Percentiles rank a stretch among this genome's conserved stretches.
These are phyloP conservation scores for Avena eriantha DNA, from an alignment of 176 grass and related monocot genomes.

Conservation along the genomic window DNA sequence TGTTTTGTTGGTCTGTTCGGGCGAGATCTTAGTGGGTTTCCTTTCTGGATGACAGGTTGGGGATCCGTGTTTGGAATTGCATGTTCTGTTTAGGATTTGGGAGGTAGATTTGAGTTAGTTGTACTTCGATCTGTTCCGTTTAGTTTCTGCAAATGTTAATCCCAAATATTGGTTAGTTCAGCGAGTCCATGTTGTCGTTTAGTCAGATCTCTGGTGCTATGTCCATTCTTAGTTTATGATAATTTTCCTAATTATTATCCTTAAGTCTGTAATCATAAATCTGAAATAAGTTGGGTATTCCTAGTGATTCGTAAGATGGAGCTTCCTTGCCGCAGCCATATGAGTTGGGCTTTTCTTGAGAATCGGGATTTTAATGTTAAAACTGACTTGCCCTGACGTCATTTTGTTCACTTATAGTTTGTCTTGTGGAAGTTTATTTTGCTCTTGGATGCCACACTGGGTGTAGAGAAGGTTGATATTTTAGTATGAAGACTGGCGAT, in stretches of 20 bases:
- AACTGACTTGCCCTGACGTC: background rate
- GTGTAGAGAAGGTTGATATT: background rate
- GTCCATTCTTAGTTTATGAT: background rate
- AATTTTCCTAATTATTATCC: background rate
- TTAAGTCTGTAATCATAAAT: background rate
- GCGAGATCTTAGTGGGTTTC: no score
- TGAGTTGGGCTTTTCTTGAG: background rate
- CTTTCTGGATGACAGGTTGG: background rate
- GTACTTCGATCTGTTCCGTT: background rate
- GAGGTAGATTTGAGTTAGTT: conserved; percentile 20
- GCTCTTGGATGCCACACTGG: background rate
- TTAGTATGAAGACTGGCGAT: background rate
- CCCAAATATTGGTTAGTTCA: background rate
- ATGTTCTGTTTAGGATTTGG: background rate
- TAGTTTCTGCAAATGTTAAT: background rate
- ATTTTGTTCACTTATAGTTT: background rate
- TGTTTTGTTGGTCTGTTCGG: no score
- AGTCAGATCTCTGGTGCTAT: background rate
- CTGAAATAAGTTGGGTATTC: background rate
- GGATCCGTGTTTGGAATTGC: background rate
- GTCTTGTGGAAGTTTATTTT: background rate
- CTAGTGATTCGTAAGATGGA: background rate
- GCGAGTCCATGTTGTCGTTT: background rate
- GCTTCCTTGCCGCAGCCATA: background rate
- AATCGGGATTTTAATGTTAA: background rate